These are phyloP conservation scores for Phytophthora aleatoria DNA, from an alignment of 352 stramenopile species.

Conservation along the genomic window DNA sequence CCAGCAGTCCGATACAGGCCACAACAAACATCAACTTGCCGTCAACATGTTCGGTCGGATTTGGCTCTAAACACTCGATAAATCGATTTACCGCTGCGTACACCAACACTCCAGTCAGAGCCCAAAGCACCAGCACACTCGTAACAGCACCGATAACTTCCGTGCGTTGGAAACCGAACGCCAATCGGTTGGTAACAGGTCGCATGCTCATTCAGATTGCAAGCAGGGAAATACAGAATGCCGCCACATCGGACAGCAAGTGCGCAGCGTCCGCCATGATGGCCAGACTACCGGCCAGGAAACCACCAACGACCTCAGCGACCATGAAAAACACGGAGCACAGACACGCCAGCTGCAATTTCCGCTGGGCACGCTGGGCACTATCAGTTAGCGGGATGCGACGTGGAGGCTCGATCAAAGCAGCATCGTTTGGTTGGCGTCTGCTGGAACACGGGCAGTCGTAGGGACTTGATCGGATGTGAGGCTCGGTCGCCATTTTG, in stretches of 20 bases:
- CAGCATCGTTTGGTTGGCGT: not conserved
- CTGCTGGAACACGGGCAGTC: too few relatives aligned
- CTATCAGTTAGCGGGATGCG: slow-evolving; percentile 20
- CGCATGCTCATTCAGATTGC: slow-evolving; percentile 57
- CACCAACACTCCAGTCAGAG: slow-evolving; percentile 93
- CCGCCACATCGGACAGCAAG: slow-evolving; percentile 62
- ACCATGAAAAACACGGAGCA: slow-evolving; percentile 93
- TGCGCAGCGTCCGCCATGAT: slow-evolving; percentile 89
- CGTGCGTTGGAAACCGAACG: slow-evolving; percentile 92
- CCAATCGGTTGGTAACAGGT: slow-evolving; percentile 68
- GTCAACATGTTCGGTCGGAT: slow-evolving; percentile 83
- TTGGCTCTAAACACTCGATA: slow-evolving; percentile 63
- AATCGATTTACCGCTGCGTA: slow-evolving; percentile 90
- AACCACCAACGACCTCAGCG: slow-evolving; percentile 92
- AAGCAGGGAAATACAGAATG: slow-evolving; percentile 66
- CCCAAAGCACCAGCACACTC: slow-evolving; percentile 90
- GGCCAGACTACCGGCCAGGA: slow-evolving; percentile 89
- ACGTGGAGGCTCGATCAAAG: not conserved
- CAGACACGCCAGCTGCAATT: slow-evolving; percentile 48
- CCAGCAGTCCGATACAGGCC: slow-evolving; percentile 91
- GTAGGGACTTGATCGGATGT: not conserved
- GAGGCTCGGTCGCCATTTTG: not conserved
- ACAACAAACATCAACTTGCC: slow-evolving; percentile 96
- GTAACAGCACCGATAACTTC: slow-evolving; percentile 95
- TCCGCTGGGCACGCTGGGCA: slow-evolving; percentile 48